These are phyloP conservation scores for Rugonectria rugulosa DNA, from an alignment of 2,329 filamentous ascomycete genomes.

Conservation along the genomic window DNA sequence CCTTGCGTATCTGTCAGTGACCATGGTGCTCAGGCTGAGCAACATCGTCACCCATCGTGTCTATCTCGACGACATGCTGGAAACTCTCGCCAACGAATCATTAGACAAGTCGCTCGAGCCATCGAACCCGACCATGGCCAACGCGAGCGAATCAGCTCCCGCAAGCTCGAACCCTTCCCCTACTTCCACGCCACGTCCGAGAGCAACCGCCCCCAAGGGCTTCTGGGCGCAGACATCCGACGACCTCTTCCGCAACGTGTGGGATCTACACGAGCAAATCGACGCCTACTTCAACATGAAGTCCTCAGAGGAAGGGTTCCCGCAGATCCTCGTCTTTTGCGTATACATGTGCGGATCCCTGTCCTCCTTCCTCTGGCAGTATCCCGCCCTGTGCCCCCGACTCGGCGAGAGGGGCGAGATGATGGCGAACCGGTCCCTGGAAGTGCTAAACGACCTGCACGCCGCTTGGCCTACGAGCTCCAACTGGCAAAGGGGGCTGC, in stretches of 20 bases:
- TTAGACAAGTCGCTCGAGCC: conserved; percentile 14
- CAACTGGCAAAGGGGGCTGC: conserved; percentile 30
- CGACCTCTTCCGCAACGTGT: conserved; percentile 47
- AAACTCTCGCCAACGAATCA: conserved; percentile 10
- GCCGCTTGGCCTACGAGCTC: conserved; percentile 37
- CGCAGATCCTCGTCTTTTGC: conserved; percentile 49
- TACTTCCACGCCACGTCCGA: conserved; percentile 9
- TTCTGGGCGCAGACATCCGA: conserved; percentile 41
- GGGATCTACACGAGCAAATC: conserved; percentile 46
- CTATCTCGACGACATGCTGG: conserved; percentile 43
- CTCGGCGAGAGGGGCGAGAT: conserved; percentile 34
- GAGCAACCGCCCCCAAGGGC: conserved; percentile 25
- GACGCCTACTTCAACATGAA: conserved; percentile 42
- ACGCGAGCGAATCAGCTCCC: conserved; percentile 22
- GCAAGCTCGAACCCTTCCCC: conserved; percentile 3
- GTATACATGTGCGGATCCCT: conserved; percentile 50
- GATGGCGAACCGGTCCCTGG: conserved; percentile 36
- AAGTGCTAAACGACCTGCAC: conserved; percentile 36
- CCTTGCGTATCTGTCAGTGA: conserved; percentile 45
- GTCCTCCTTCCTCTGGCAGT: conserved; percentile 41
- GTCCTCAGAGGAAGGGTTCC: conserved; percentile 41
- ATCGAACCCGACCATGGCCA: conserved; percentile 24
- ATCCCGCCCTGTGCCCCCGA: conserved; percentile 39
- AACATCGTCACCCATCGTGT: conserved; percentile 47
- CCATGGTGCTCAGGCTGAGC: conserved; percentile 46